These are phyloP conservation scores for Vicia villosa DNA, from an alignment of 306 rosid genomes.

Conservation along the genomic window DNA sequence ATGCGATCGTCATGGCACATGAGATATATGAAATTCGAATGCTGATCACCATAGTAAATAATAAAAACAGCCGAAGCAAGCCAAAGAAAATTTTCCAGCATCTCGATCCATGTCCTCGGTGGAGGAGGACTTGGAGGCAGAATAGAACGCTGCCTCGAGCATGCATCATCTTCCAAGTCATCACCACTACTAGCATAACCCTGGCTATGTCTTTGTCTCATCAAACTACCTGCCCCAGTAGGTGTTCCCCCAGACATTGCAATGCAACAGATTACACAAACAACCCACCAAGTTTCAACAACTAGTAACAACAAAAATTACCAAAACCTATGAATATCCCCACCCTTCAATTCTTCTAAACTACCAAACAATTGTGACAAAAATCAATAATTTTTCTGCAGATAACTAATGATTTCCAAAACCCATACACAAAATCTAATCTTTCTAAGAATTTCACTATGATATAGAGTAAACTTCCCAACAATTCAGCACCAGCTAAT, in stretches of 20 bases:
- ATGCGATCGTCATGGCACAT: conserved; percentile 80
- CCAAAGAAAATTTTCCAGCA: conserved; percentile 82
- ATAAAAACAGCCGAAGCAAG: conserved; percentile 81
- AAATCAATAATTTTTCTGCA: conserved; percentile 36
- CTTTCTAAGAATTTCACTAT: conserved; percentile 15
- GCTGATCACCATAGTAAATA: conserved; percentile 80
- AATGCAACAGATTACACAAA: conserved; percentile 42
- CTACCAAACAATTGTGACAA: conserved; percentile 30
- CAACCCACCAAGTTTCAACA: conserved; percentile 25
- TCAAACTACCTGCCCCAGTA: conserved; percentile 68
- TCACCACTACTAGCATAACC: conserved; percentile 94
- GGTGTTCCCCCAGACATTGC: conserved; percentile 97
- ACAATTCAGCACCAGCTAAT: conserved; percentile 30
- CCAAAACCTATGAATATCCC: conserved; percentile 38
- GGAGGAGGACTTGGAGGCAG: conserved; percentile 52
- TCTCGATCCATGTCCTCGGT: conserved; percentile 65
- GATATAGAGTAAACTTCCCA: conserved; percentile 26
- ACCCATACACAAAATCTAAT: conserved; percentile 33
- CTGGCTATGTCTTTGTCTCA: conserved; percentile 97
- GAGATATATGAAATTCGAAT: conserved; percentile 79
- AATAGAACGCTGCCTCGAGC: conserved; percentile 62
- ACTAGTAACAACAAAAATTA: conserved; percentile 29
- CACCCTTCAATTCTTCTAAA: conserved; percentile 25
- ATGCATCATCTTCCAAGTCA: conserved; percentile 96
- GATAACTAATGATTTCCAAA: conserved; percentile 38